Evolutionary conservation across 495 filamentous ascomycete species (phyloP), one percentile per base, ranked within the genome.

Genomic region (Aspergillus cristatus): DNA sequence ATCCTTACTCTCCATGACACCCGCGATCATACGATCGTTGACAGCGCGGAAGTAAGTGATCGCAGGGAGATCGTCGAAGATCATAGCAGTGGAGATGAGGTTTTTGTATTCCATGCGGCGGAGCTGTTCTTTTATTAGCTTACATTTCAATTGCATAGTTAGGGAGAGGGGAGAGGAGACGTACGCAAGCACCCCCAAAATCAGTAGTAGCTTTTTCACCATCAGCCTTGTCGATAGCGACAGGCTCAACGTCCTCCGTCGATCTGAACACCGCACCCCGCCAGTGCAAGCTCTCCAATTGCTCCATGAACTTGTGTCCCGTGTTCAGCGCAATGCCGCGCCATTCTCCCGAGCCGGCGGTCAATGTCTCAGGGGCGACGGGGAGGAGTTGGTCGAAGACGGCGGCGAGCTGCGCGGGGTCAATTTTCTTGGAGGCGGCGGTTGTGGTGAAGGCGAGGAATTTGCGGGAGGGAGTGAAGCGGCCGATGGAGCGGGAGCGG

Each of bases 401-500:
- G 13, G 28, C 28, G 4, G 3, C 28, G 12, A 30, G 5, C 11
- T 12, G 11, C 5, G 11, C 28, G 10, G 10, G 3, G 10, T 30
- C 28, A 11, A 30, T 4, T 5, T 5, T 30, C 4, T 30, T 30
- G 28, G n/a, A n/a, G n/a, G n/a, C n/a, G 5, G 28, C 28, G 28
- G 8, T 4, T 24, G 20, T n/a, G 20, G 20, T 24, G 20, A 24
- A 24, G 4, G 20, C 20, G 20, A 8, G 4, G 20, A 24, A 30
- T 30, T 30, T 30, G 28, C 28, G 28, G 3, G 28, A 14, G 5
- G 13, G 28, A 22, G 24, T 24, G 48, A 40, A 26, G 42, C 37
- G 14, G 54, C 45, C 16, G 35, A 32, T n/a, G 18, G 31, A 20
- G 37, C 14, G 24, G 39, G 22, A 24, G 35, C 14, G 13, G 42